phyloP scores from a whole-genome alignment of 805 yeast species.

The Kluyveromyces dobzhanskii region DNA sequence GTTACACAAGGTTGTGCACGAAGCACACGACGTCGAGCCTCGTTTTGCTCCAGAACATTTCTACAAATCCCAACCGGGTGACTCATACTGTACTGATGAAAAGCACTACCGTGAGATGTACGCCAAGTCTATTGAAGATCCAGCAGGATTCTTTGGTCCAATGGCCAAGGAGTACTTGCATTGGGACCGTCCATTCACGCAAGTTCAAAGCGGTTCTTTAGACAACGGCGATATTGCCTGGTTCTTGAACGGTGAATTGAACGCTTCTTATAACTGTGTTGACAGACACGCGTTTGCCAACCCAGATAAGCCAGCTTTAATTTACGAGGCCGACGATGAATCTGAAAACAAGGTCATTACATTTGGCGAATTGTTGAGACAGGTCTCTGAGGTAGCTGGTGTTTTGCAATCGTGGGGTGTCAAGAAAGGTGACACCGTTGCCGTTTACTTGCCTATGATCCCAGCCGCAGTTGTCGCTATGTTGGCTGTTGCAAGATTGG shows the following conservation, averaged over 20 bases:
- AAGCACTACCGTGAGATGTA: conserved; percentile 69
- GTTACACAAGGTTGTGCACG: conserved; percentile 34
- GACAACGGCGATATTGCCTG: conserved; percentile 79
- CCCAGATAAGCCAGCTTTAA: conserved; percentile 77
- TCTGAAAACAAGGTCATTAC: conserved; percentile 64
- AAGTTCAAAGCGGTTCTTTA: conserved; percentile 47
- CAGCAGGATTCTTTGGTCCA: conserved; percentile 74
- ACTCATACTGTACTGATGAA: conserved; percentile 45
- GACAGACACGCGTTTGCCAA: conserved; percentile 88
- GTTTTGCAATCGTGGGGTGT: conserved; percentile 81
- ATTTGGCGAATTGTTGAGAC: conserved; percentile 75
- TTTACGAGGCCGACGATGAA: conserved; percentile 93
- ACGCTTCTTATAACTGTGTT: conserved; percentile 89
- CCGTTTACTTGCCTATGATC: conserved; percentile 95
- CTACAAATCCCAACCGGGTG: conserved; percentile 32
- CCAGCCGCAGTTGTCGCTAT: conserved; percentile 94
- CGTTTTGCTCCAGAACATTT: conserved; percentile 33
- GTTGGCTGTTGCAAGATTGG: conserved; percentile 86
- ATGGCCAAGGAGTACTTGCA: conserved; percentile 62
- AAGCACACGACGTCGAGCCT: conserved; percentile 30
- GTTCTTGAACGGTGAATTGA: conserved; percentile 89
- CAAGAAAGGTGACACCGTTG: conserved; percentile 90
- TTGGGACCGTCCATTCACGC: conserved; percentile 68
- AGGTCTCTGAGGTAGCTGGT: conserved; percentile 82
- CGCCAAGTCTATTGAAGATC: conserved; percentile 70